Conservation (phyloP, 345 rosid genomes). For the Salix suchowensis region DNA sequence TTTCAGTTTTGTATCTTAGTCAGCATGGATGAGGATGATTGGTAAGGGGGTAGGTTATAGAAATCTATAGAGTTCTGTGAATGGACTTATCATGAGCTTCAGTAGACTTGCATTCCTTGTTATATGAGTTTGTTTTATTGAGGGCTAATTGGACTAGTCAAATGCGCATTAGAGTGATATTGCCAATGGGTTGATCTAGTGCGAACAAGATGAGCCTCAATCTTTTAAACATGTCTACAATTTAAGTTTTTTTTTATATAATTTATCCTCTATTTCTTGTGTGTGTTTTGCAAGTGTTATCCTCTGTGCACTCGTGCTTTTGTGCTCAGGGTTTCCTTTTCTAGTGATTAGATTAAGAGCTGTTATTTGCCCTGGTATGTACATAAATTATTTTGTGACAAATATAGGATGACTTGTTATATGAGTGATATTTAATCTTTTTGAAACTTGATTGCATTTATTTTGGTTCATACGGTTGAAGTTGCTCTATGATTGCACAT, state of each 20-base stretch:
- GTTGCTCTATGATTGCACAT: neutral
- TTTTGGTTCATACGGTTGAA: neutral
- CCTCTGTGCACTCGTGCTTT: neutral
- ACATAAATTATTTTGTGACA: neutral
- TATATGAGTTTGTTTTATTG: neutral
- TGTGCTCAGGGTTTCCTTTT: neutral
- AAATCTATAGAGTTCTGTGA: neutral
- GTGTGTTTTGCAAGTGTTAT: neutral
- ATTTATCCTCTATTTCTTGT: neutral
- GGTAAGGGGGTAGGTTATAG: neutral
- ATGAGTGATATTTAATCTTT: too few species aligned
- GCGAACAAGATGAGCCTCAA: neutral
- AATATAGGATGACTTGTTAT: neutral
- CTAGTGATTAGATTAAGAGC: neutral
- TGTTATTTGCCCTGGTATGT: neutral
- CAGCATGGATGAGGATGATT: neutral
- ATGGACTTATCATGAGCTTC: neutral
- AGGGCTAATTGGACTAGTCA: neutral
- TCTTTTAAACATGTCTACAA: neutral
- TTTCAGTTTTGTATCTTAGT: neutral
- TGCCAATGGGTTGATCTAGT: neutral
- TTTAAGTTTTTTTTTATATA: neutral
- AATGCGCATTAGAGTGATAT: neutral
- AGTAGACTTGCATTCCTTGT: neutral
- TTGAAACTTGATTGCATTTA: too few species aligned